Base-by-base conservation (phyloP, 805 yeast species). In the Priceomyces carsonii region DNA sequence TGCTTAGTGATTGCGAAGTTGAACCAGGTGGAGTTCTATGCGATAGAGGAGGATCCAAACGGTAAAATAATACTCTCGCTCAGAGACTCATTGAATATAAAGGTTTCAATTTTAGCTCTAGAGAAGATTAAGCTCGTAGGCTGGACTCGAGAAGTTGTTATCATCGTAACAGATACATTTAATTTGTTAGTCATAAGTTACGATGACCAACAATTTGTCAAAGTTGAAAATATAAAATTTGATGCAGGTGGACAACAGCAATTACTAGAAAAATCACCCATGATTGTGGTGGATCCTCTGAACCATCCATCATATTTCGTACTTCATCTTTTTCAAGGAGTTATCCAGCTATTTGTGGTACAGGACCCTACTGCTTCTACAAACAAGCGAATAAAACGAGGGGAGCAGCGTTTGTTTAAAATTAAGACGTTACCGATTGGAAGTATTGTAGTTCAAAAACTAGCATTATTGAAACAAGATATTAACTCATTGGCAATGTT, bases 401-500 rank as follows among this genome's bases (percentile, higher is more conserved):
- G 19, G 12, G 22, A 21, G 3, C 19, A 18, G 10, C 15, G 24
- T 10, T 14, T 30, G 13, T 42, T 44, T 41, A 25, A 34, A 3
- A 13, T 37, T 4, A 28, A 30, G 7, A 33, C 54, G 3, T 17
- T 42, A 9, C 34, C 48, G 6, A 42, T 52, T n/a, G 59, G 59
- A 1, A 36, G 42, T n/a, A 36, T 49, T 13, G 49, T 48, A 7
- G 42, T 53, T 5, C 42, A 43, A 32, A 35, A 40, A 16, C 42
- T 53, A 39, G 48, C 36, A 8, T 22, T 44, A 15, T 26, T 51
- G 13, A 12, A 25, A 8, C 19, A 25, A 4, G 14, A 9, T 13
- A 5, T 9, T 4, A 20, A 32, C 10, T 20, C 40, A 8, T n/a
- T 63, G 10, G 68, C 64, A 2, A 38, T 62, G 1, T 36, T 64